Conservation (phyloP, 805 yeast genomes). For the Metschnikowia hibisci region DNA sequence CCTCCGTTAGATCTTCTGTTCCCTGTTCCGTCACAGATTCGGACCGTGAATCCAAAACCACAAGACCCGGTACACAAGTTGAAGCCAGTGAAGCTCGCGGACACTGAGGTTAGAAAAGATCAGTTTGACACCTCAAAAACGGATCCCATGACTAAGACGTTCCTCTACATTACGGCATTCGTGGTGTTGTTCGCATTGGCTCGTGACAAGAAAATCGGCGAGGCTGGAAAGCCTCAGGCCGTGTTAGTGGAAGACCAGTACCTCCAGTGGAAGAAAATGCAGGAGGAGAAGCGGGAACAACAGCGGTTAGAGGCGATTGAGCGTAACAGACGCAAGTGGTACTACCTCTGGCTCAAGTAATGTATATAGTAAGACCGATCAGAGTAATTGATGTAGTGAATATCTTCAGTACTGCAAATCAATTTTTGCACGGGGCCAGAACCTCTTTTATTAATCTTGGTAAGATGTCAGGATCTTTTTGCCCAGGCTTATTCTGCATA, state of each 20-base stretch:
- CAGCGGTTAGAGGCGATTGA: slow-evolving; percentile 15
- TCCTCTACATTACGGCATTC: slow-evolving; percentile 46
- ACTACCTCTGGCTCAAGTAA: slow-evolving; percentile 47
- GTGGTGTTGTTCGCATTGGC: slow-evolving; percentile 50
- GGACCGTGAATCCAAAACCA: slow-evolving; percentile 23
- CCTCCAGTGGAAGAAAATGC: slow-evolving; percentile 22
- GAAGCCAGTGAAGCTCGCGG: slow-evolving; percentile 39
- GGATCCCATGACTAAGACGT: slow-evolving; percentile 55
- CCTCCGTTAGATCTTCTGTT: slow-evolving; percentile 64
- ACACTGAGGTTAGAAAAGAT: slow-evolving; percentile 41
- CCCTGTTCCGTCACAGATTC: slow-evolving; percentile 34
- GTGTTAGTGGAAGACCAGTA: slow-evolving; percentile 37
- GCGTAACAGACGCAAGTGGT: slow-evolving; percentile 39
- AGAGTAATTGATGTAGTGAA: neutral
- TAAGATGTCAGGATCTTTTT: no score
- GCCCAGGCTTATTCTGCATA: no score
- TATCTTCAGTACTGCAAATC: no score
- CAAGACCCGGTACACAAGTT: slow-evolving; percentile 27
- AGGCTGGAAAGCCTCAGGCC: slow-evolving; percentile 40
- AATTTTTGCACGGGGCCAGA: no score
- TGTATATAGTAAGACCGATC: neutral
- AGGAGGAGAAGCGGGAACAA: slow-evolving; percentile 16
- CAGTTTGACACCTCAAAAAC: slow-evolving; percentile 47
- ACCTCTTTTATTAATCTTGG: no score
- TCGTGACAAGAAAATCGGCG: slow-evolving; percentile 51